Evolutionary conservation across 345 rosid genomes (phyloP), one percentile per base, ranked within the genome.

Genomic region (Acer yangbiense): DNA sequence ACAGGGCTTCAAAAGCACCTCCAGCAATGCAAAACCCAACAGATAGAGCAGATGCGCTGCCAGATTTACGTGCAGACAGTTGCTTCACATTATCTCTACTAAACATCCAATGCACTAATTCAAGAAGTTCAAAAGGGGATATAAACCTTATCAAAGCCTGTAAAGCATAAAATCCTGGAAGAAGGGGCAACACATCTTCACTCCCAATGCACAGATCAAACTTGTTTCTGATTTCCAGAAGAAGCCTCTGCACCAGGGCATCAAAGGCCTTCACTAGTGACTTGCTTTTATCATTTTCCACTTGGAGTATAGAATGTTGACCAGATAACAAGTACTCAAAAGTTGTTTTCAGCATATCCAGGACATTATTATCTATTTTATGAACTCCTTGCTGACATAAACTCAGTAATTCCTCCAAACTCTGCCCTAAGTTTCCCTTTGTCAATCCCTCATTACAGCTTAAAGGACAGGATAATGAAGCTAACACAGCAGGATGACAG

Each of bases 101-200:
- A 69, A 96, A 86, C 76, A 92, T 78, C 87, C 86, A 92, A 75
- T 79, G 81, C 52, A 79, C 93, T 66, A 91, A 76, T 70, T 88
- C 76, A 80, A 96, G 88, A 77, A 94, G 88, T 79, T 90, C 79
- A 66, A 90, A 85, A n/a, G 98, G 99, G 61, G 97, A 89, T 62
- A 89, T 77, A 79, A 84, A 88, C 66, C 78, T 83, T 79, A 83
- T 75, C 78, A 96, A 77, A 82, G 87, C 75, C 85, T 88, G 90
- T 68, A 92, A 60, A 61, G 90, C 76, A 74, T 85, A 84, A 85
- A 88, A 86, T 73, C 83, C 74, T 79, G 89, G 92, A 70, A 88
- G 87, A 76, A 92, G 83, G 48, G 87, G 78, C 69, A 69, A 66
- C 58, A 83, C 79, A 77, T 81, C 83, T 76, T 83, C 89, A 74